Evolutionary conservation across 306 rosid genomes (phyloP).

Genomic region (Fagus crenata): DNA sequence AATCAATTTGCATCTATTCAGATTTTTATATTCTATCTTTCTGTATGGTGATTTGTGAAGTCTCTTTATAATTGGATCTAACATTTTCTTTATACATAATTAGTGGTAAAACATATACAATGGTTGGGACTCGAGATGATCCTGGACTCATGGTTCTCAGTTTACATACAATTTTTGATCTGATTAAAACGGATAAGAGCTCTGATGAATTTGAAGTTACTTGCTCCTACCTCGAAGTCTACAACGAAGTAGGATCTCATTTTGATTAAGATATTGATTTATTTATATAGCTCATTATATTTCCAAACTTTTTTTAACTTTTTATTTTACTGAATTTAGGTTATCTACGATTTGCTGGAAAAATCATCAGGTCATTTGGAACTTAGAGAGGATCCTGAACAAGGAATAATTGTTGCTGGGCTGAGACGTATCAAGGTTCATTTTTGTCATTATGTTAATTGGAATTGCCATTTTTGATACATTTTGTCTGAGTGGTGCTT

Average conservation of each 20-base stretch:
- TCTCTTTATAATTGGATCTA: slow-evolving; percentile 9
- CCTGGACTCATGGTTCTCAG: slow-evolving; percentile 77
- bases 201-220: slow-evolving; percentile 59
- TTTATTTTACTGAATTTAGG: slow-evolving; percentile 36
- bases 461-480: not conserved
- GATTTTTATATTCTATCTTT: slow-evolving; percentile 4
- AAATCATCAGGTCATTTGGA: slow-evolving; percentile 66
- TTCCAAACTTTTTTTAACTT: not conserved
- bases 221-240: slow-evolving; percentile 70
- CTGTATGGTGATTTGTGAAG: slow-evolving; percentile 1
- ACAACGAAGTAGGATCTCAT: slow-evolving; percentile 45
- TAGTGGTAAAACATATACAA: slow-evolving; percentile 67
- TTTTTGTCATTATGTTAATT: slow-evolving; percentile 11
- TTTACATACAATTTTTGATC: slow-evolving; percentile 54
- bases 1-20: not conserved
- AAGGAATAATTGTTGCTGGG: slow-evolving; percentile 61
- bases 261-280: not conserved
- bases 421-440: slow-evolving; percentile 58
- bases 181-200: slow-evolving; percentile 45
- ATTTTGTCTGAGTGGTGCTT: not conserved
- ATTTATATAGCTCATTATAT: not conserved
- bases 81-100: not conserved
- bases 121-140: slow-evolving; percentile 64
- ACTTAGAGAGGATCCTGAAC: slow-evolving; percentile 66
- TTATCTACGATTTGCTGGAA: slow-evolving; percentile 65